Base-by-base conservation (phyloP, 1,284 basidiomycete genomes). In the Ceratobasidium sp. region DNA sequence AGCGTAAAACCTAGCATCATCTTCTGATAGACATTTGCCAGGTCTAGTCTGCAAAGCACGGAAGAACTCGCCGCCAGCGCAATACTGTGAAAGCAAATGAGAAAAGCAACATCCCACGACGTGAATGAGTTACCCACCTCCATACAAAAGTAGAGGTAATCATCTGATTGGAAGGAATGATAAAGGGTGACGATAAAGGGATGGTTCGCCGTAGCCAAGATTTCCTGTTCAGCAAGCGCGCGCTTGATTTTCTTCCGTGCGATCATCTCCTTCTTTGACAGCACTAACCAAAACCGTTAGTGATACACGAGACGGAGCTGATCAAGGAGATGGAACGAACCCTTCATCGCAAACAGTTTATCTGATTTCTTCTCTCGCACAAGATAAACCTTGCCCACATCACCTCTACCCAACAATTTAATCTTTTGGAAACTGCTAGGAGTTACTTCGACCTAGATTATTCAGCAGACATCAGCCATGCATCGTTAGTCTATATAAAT, bases 11-110 rank as follows among this genome's bases (percentile, higher is more conserved):
- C 95, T 88, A 41, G 97, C 93, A 47, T 94, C 95, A 76, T 98
- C 96, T 83, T 99, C 98, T 30, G 93, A 84, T 21, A 99, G 87
- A 82, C 98, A 98, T 81, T 97, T 98, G 55, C 95, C 96, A 2
- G 97, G 98, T 74, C 95, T 87, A 54, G 94, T 95, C 82, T 98
- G 96, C 76, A 98, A 84, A 11, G 97, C 96, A 41, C 98, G 91
- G 87, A 99, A 99, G 84, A 99, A 99, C 81, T 99, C 97, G 74
- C 97, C 97, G 50, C 97, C 97, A 93, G 98, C 97, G 84, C 98
- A 99, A 83, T 98, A 99, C 82, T 67, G 44, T 5, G n/a, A 23
- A 23, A n/a, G 30, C 50, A 32, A 32, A 55, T 55, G 28, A 55
- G 54, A 28, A 55, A 55, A 55, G 38, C 13, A n/a, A n/a, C n/a